Base-by-base conservation (phyloP, 73 alveolate genomes). In the Breviolum minutum region DNA sequence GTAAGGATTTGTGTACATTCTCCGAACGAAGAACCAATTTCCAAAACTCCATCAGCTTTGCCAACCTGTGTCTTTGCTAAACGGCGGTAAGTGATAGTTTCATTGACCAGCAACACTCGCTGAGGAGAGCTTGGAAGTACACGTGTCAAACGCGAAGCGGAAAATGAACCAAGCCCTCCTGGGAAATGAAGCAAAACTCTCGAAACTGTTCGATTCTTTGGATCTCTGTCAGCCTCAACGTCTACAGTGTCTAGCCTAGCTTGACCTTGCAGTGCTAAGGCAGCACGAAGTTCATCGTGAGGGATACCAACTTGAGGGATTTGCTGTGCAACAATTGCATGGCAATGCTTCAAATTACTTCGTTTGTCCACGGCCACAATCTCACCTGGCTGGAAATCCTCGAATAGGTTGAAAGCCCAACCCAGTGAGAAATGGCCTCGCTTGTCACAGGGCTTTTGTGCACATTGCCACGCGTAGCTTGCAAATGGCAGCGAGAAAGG, bases 11-110 rank as follows among this genome's bases (percentile, higher is more conserved):
- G 83, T 11, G 95, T 88, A 60, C 95, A 88, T 40, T 88, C 95
- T 40, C 95, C 95, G 24, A 30, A 88, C 2, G 95, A 88, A 64
- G 95, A 88, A 8, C 95, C 95, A 16, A 88, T 73, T 85, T 88
- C 95, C 85, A 88, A 73, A 70, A 88, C 84, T 66, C 95, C 95
- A 17, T 88, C 95, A 7, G 73, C 86, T 71, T 88, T 88, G 22
- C 86, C 95, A 10, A 88, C 95, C 48, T 88, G 95, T 22, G 95
- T 88, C 71, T 88, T 88, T 68, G 95, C 95, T 85, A 88, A 54
- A 30, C 95, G 83, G 19, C 95, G 85, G 70, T 88, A 88, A 22
- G 71, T 88, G n/a, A 69, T 54, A 24, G 95, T 88, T 14, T 88
- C 95, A 29, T 88, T 32, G 68, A 88, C 95, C 54, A 88, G 27